A percentile compares a stretch with the other conserved stretches of the same genome.
phyloP scores from a whole-genome alignment of 2,329 filamentous ascomycete species.

The Fusarium globosum region DNA sequence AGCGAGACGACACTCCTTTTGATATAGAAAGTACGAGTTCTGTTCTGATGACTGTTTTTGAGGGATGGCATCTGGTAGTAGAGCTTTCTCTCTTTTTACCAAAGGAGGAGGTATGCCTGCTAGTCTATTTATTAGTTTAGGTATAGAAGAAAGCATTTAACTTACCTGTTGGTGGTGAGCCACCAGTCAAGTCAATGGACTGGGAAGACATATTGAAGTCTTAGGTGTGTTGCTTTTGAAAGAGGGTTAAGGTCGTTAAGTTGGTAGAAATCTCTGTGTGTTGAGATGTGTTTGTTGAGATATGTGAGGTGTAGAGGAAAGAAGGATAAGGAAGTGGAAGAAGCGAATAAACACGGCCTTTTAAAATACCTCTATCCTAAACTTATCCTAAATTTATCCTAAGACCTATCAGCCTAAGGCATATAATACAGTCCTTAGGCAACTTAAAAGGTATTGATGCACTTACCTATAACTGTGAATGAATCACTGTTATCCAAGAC shows the following conservation, averaged over 20 bases:
- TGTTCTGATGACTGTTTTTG: neutral
- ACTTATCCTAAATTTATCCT: neutral
- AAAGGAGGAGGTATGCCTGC: neutral
- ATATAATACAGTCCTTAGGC: neutral
- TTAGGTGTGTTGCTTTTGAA: neutral
- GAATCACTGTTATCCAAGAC: neutral
- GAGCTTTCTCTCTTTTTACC: rapidly evolving
- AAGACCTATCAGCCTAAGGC: neutral
- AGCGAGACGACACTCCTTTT: neutral
- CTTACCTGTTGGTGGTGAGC: neutral
- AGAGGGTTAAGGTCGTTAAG: neutral
- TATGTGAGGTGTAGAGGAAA: neutral
- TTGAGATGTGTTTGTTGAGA: neutral
- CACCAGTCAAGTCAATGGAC: neutral
- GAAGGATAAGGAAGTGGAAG: neutral
- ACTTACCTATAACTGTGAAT: neutral
- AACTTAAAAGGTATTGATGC: neutral
- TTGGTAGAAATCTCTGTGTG: rapidly evolving
- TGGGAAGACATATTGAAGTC: neutral
- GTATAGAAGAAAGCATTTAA: too few relatives aligned
- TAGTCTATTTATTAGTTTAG: neutral
- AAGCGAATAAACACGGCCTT: neutral
- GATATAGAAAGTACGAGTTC: neutral
- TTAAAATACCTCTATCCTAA: neutral
- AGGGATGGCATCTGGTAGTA: rapidly evolving